These are phyloP conservation scores for Lepidium didymum DNA, from an alignment of 345 rosid genomes.

Conservation along the genomic window DNA sequence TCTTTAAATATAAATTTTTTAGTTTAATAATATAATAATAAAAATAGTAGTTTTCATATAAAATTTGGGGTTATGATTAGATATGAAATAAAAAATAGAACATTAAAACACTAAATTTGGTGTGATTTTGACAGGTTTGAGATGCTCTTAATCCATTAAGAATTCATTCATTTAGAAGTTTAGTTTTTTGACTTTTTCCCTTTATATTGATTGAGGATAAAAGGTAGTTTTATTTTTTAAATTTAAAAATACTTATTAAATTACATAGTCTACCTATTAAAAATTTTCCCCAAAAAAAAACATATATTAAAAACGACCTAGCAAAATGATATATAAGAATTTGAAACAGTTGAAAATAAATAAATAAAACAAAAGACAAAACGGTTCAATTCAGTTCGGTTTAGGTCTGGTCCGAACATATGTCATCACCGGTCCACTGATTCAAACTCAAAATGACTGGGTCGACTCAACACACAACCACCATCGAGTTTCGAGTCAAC, in stretches of 20 bases:
- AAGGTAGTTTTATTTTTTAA: neutral
- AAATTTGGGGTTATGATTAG: too few species aligned
- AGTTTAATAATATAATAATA: too few species aligned
- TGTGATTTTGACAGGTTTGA: too few species aligned
- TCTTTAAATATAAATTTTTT: too few species aligned
- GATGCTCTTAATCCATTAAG: neutral
- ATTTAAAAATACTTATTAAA: neutral
- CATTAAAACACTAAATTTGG: too few species aligned
- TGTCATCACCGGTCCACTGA: conserved; percentile 32
- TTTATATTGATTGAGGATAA: neutral
- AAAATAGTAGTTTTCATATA: too few species aligned
- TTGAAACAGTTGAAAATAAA: neutral
- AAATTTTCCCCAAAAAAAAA: neutral
- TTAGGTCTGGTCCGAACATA: conserved; percentile 23
- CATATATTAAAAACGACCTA: conserved; percentile 11
- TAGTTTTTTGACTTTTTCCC: neutral
- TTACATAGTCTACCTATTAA: conserved; percentile 10
- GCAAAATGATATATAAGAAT: conserved; percentile 17
- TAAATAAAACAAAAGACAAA: conserved; percentile 2
- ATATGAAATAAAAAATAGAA: too few species aligned
- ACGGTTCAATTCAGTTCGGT: conserved; percentile 30
- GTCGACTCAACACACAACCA: neutral
- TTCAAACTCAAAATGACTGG: conserved; percentile 2
- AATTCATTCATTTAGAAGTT: neutral
- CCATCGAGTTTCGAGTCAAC: neutral